Conservation (phyloP, 2,329 filamentous ascomycete species). For the Penicillium concentricum region DNA sequence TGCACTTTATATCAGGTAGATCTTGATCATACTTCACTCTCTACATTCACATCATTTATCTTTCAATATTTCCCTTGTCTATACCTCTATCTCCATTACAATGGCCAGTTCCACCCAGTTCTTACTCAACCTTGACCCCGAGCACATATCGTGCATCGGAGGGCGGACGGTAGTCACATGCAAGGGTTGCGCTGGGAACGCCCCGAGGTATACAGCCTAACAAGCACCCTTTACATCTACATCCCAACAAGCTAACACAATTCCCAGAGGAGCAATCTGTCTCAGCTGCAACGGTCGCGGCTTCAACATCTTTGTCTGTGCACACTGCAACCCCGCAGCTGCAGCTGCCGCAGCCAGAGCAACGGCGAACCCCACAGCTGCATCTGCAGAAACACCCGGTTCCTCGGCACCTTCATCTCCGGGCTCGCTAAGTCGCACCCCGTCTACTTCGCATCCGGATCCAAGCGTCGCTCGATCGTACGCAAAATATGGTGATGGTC, state of each 20-base stretch:
- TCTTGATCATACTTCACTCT: neutral
- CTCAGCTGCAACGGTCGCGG: conserved; percentile 30
- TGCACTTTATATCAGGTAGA: neutral
- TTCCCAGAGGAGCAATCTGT: conserved; percentile 26
- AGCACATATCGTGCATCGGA: conserved; percentile 35
- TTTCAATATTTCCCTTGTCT: neutral
- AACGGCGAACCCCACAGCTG: conserved; percentile 16
- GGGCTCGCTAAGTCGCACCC: conserved; percentile 28
- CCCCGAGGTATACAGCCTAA: conserved; percentile 31
- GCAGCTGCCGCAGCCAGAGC: conserved; percentile 12
- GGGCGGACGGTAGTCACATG: conserved; percentile 36
- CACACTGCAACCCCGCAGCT: conserved; percentile 32
- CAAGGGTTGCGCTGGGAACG: conserved; percentile 38
- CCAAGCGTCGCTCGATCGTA: conserved; percentile 6
- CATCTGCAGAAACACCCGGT: conserved; percentile 20
- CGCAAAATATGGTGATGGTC: conserved; percentile 15
- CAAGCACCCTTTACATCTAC: neutral
- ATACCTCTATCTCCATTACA: neutral
- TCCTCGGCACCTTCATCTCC: conserved; percentile 24
- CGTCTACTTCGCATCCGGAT: conserved; percentile 27
- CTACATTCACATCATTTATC: neutral
- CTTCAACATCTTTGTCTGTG: conserved; percentile 33
- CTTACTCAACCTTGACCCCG: conserved; percentile 29
- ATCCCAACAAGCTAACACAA: neutral
- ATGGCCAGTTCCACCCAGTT: conserved; percentile 22